Base-by-base conservation (phyloP, 2,329 filamentous ascomycete species). In the Fusarium luffae region DNA sequence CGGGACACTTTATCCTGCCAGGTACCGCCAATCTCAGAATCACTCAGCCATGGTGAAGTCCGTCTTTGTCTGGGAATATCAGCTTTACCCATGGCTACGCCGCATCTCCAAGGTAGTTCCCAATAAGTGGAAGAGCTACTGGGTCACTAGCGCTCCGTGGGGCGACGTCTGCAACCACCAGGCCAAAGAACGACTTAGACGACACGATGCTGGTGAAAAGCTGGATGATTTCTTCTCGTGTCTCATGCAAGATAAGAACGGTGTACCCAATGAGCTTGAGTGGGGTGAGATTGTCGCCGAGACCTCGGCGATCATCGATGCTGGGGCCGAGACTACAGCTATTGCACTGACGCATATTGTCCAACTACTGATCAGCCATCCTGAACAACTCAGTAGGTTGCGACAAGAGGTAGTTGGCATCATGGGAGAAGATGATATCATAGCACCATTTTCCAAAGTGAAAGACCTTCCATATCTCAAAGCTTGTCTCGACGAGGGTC, bases 271-370 rank as follows among this genome's bases (percentile, higher is more conserved):
- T 23, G 44, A 63, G 4, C 81, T 89, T 3, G 84, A 88, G 64
- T 86, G 82, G 82, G 86, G 87, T 25, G 87, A 90, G 74, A 84
- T 88, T 13, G 82, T 86, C 0, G 85, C 86, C 5, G 86, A 89
- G 71, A 79, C 86, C 23, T 80, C 75, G 54, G 85, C 84, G 72
- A 88, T 88, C 79, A 83, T 82, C 64, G 81, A 80, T 68, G 86
- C 85, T 1, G 85, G 85, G n/a, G 82, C 79, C 5, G 84, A 82
- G 41, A 87, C 85, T 0, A 87, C 85, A 4, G 77, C 77, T 13
- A 80, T 79, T 75, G 79, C 86, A 7, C 82, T 89, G 69, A 80
- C 81, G 10, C 86, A 88, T 67, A 82, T 84, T 28, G 79, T 88
- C 68, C 85, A 83, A 69, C 80, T 83, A 61, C 78, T 89, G 2